A percentile compares a stretch with the other conserved stretches of the same genome.
These are phyloP conservation scores for Kluyveromyces wickerhamii DNA, from an alignment of 805 yeast species.

Conservation along the genomic window DNA sequence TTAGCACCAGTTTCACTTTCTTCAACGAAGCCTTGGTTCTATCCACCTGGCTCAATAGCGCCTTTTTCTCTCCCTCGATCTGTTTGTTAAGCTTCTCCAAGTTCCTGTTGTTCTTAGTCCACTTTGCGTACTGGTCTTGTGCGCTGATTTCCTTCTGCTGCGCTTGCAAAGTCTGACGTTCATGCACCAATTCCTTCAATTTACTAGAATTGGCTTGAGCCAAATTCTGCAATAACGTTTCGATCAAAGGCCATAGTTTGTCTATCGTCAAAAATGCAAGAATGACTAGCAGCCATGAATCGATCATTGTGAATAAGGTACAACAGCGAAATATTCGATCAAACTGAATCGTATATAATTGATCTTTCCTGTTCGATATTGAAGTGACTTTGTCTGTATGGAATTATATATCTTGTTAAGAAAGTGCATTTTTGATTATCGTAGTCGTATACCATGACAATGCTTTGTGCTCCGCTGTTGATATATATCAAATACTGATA, in stretches of 20 bases:
- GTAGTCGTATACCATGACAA: no score
- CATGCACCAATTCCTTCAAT: constrained; percentile 31
- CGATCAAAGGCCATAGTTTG: constrained; percentile 5
- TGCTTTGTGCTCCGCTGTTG: no score
- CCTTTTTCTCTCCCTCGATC: constrained; percentile 36
- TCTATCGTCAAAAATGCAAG: constrained; percentile 3
- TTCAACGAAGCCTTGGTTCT: constrained; percentile 11
- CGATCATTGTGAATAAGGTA: no score
- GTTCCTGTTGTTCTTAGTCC: constrained; percentile 86
- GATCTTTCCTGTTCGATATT: no score
- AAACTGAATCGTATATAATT: no score
- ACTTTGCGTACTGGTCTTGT: constrained; percentile 89
- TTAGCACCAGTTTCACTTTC: constrained; percentile 16
- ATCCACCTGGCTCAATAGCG: constrained; percentile 20
- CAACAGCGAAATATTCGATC: no score
- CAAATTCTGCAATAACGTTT: background rate
- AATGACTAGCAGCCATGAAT: constrained; percentile 1
- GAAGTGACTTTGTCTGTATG: no score
- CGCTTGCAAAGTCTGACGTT: constrained; percentile 40
- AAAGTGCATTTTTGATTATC: no score
- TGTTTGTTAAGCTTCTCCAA: constrained; percentile 50
- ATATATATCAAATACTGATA: no score
- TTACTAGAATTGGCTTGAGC: constrained; percentile 15
- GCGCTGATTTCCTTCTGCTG: constrained; percentile 63
- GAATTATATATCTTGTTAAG: no score